Evolutionary conservation across 805 yeast genomes (phyloP), one percentile per base, ranked within the genome.

Genomic region (Saccharomycodes ludwigii): DNA sequence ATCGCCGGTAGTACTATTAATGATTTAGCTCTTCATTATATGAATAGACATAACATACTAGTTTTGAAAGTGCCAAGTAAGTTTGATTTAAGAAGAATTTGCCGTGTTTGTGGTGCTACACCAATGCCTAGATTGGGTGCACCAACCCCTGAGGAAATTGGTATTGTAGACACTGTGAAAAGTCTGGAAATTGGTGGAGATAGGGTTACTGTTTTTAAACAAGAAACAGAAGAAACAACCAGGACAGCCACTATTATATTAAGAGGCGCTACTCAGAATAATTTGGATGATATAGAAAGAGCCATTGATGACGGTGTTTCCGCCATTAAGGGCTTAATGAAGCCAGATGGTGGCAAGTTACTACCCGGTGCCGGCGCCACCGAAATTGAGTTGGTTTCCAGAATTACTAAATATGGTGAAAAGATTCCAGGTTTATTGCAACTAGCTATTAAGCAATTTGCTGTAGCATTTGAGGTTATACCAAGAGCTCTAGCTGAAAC

Each of bases 271-370:
- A 91, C 98, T 5, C 88, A 84, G 58, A 86, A 83, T 60, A 73
- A 70, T 53, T 63, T 91, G 52, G 98, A 91, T 50, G 97, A 91
- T 54, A 72, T 91, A 37, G 98, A 91, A 64, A 75, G 98, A 50
- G 94, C 97, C 31, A 83, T 91, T 40, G 97, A 91, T 52, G 98
- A 91, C 50, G 96, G 97, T 50, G 94, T 91, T 29, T 72, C 83
- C 38, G 82, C 93, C 20, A 73, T 88, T 44, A 91, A 91, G 61
- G 86, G 95, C 2, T 66, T 91, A 41, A 68, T 88, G 45, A 80
- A 78, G 57, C 88, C 81, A 52, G 55, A 66, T 29, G 94, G 88
- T 54, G 63, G 71, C 31, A 67, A 82, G 40, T 67, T 88, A 42
- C 66, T 88, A 40, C 86, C 96, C 3, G 98, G 98, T 40, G 98